Percentiles rank a stretch among this genome's conserved stretches.
Evolutionary conservation across 805 yeast genomes (phyloP).

Genomic region (Zygoascus tannicola): DNA sequence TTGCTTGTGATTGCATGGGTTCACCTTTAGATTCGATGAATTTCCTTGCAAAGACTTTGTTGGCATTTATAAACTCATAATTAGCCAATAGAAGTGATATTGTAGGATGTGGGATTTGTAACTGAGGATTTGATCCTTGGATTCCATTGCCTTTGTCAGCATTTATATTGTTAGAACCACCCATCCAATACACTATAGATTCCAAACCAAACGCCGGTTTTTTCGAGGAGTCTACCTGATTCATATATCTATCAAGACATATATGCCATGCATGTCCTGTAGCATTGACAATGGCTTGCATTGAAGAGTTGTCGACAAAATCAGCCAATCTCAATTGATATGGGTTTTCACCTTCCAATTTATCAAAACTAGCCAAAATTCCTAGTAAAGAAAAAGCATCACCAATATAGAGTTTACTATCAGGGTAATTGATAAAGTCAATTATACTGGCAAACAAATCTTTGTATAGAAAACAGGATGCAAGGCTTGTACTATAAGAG

Average conservation of each 20-base stretch:
- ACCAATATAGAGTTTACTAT: slow-evolving; percentile 21
- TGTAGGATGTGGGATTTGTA: slow-evolving; percentile 14
- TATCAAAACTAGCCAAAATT: slow-evolving; percentile 30
- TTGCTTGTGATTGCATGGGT: slow-evolving; percentile 3
- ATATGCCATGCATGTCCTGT: slow-evolving; percentile 21
- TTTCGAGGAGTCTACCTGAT: background rate
- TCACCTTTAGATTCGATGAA: slow-evolving; percentile 19
- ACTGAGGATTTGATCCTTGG: background rate
- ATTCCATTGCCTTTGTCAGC: background rate
- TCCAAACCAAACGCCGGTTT: background rate
- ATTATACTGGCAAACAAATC: slow-evolving; percentile 32
- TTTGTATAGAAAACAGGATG: slow-evolving; percentile 26
- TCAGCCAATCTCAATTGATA: slow-evolving; percentile 32
- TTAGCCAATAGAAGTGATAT: slow-evolving; percentile 20
- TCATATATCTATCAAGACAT: slow-evolving; percentile 11
- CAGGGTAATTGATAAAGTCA: slow-evolving; percentile 23
- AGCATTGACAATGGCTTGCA: slow-evolving; percentile 24
- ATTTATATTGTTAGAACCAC: background rate
- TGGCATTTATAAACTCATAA: slow-evolving; percentile 29
- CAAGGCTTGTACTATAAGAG: slow-evolving; percentile 27
- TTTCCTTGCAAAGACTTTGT: slow-evolving; percentile 26
- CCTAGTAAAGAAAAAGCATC: slow-evolving; percentile 31
- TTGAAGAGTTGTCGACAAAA: slow-evolving; percentile 30
- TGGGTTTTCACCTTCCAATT: slow-evolving; percentile 29
- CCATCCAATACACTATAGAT: slow-evolving; percentile 5